Percentiles rank a stretch among this genome's conserved stretches.
Conservation (phyloP, 495 filamentous ascomycete species). For the Chaetomium tenue region DNA sequence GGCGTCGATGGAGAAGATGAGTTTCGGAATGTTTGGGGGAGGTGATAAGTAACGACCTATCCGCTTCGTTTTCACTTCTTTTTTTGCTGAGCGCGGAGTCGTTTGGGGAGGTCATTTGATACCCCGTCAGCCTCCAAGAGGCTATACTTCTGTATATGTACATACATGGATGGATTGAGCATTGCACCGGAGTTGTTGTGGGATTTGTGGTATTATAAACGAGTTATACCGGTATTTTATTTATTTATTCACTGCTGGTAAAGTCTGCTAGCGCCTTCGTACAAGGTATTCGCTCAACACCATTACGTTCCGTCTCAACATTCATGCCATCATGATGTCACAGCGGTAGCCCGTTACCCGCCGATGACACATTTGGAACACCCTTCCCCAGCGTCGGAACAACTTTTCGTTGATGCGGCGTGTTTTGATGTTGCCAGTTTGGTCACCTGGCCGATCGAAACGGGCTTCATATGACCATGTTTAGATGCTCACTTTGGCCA, state of each 20-base stretch:
- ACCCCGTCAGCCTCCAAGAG: constrained; percentile 16
- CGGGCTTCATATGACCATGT: too few species aligned
- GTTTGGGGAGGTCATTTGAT: constrained; percentile 6
- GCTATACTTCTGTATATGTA: not conserved
- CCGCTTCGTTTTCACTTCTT: not conserved
- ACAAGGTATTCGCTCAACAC: too few species aligned
- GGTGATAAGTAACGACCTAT: constrained; percentile 12
- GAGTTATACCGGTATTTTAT: not conserved
- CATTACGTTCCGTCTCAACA: too few species aligned
- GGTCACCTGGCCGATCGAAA: too few species aligned
- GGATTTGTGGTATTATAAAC: not conserved
- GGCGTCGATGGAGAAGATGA: constrained; percentile 32
- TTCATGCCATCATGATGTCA: too few species aligned
- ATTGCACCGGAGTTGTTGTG: constrained; percentile 15
- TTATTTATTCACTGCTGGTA: too few species aligned
- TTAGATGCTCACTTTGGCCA: too few species aligned
- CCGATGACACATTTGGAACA: too few species aligned
- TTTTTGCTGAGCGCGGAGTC: constrained; percentile 7
- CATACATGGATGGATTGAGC: constrained; percentile 2
- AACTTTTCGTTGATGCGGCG: too few species aligned
- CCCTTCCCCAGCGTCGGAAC: too few species aligned
- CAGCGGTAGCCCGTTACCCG: too few species aligned
- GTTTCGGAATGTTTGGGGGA: constrained; percentile 38
- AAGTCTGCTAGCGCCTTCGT: not conserved
- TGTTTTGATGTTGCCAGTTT: not conserved